Percentiles rank a stretch among this genome's conserved stretches.
These are phyloP conservation scores for Salix koriyanagi DNA, from an alignment of 345 rosid genomes.

Conservation along the genomic window DNA sequence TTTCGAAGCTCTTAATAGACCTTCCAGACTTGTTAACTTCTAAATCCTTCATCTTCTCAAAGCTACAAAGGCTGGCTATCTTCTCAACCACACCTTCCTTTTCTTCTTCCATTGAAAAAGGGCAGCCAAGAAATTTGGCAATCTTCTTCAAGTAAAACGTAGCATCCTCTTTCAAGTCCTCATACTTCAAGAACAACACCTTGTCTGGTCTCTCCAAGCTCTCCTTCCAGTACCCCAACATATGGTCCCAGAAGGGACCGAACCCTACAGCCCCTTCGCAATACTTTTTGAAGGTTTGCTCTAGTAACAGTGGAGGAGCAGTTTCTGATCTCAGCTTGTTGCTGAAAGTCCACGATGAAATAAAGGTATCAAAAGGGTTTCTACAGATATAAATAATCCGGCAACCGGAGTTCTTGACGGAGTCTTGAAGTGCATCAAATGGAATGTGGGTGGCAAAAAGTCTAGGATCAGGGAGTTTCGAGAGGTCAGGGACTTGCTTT, in stretches of 20 bases:
- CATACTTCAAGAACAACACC: conserved; percentile 34
- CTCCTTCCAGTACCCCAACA: conserved; percentile 31
- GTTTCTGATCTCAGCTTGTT: conserved; percentile 15
- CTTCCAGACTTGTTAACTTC: conserved; percentile 20
- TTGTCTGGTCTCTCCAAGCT: conserved; percentile 24
- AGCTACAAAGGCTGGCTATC: conserved; percentile 19
- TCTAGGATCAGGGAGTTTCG: conserved; percentile 11
- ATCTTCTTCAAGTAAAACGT: conserved; percentile 19
- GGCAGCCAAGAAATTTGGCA: conserved; percentile 10
- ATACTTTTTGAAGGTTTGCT: conserved; percentile 34
- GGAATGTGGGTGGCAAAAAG: conserved; percentile 24
- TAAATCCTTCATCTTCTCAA: conserved; percentile 15
- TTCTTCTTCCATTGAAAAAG: conserved; percentile 15
- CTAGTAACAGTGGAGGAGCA: conserved; percentile 13
- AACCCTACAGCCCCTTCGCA: conserved; percentile 27
- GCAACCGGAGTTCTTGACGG: conserved; percentile 13
- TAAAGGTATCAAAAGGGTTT: conserved; percentile 27
- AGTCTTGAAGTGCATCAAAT: background rate
- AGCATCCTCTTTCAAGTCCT: conserved; percentile 33
- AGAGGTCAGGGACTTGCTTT: conserved; percentile 6
- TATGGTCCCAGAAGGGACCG: conserved; percentile 43
- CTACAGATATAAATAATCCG: conserved; percentile 19
- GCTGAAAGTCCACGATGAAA: conserved; percentile 22
- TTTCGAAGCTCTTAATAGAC: conserved; percentile 7
- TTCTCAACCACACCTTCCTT: conserved; percentile 7